Evolutionary conservation across 2,329 filamentous ascomycete species (phyloP).

Genomic region (Pseudocercospora pini-densiflorae): DNA sequence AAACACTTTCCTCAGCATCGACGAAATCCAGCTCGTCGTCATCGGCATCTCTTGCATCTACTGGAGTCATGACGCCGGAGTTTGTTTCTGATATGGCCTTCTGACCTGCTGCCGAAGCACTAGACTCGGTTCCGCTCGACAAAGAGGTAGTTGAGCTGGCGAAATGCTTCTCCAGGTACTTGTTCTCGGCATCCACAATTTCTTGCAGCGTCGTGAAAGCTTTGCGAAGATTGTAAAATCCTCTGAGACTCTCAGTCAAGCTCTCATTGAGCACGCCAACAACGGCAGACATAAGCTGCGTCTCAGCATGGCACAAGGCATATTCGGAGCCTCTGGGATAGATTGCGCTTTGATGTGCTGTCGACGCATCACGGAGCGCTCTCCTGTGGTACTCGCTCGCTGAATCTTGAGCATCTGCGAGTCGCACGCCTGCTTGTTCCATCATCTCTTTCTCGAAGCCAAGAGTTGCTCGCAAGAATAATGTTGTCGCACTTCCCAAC

Average conservation of each 20-base stretch:
- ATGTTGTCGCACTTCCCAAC: slow-evolving; percentile 78
- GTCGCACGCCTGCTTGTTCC: slow-evolving; percentile 74
- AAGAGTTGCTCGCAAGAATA: slow-evolving; percentile 83
- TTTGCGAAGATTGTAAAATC: slow-evolving; percentile 90
- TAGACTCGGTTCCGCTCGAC: slow-evolving; percentile 1
- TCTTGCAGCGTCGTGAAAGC: slow-evolving; percentile 82
- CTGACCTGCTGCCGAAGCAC: slow-evolving; percentile 11
- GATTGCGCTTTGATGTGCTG: slow-evolving; percentile 62
- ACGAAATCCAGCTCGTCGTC: slow-evolving; percentile 59
- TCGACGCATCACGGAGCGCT: slow-evolving; percentile 63
- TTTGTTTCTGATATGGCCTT: slow-evolving; percentile 14
- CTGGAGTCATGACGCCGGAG: slow-evolving; percentile 27
- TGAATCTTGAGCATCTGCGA: slow-evolving; percentile 75
- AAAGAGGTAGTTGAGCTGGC: slow-evolving; percentile 15
- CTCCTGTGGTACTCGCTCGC: slow-evolving; percentile 77
- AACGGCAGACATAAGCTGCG: slow-evolving; percentile 87
- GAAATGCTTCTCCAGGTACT: slow-evolving; percentile 52
- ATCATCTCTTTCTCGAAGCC: slow-evolving; percentile 93
- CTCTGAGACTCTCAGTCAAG: slow-evolving; percentile 85
- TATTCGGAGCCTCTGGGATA: slow-evolving; percentile 89
- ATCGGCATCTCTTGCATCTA: neutral
- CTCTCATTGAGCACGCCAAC: slow-evolving; percentile 91
- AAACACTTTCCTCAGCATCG: slow-evolving; percentile 58
- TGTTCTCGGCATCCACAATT: slow-evolving; percentile 75
- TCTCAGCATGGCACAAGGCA: slow-evolving; percentile 79